These are phyloP conservation scores for Russula brevipes DNA, from an alignment of 768 basidiomycete genomes.

Conservation along the genomic window DNA sequence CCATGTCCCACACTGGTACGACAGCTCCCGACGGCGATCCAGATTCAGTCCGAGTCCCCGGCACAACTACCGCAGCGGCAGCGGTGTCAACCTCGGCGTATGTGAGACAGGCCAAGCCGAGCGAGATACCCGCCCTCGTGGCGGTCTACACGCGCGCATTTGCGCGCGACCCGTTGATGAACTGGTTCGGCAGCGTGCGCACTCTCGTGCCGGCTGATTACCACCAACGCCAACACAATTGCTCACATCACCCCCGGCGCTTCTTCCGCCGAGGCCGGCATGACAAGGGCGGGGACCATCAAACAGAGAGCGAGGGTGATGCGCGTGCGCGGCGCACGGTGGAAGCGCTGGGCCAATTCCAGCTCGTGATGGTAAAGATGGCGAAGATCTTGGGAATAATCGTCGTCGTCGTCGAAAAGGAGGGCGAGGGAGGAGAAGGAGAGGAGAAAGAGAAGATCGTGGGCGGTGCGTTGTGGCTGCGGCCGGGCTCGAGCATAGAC, in stretches of 20 bases:
- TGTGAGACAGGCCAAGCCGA: no score
- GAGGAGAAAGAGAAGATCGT: slow-evolving; percentile 23
- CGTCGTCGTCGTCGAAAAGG: slow-evolving; percentile 18
- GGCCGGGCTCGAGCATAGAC: slow-evolving; percentile 22
- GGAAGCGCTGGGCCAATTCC: slow-evolving; percentile 21
- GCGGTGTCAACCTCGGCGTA: no score
- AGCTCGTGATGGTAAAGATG: slow-evolving; percentile 19
- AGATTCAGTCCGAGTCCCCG: no score
- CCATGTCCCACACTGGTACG: no score
- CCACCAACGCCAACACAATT: background rate
- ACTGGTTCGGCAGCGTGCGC: slow-evolving; percentile 25
- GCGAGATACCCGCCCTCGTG: no score
- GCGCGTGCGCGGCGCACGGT: slow-evolving; percentile 7
- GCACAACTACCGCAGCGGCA: no score
- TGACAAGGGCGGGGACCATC: background rate
- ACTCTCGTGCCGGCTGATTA: background rate
- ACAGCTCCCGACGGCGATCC: no score
- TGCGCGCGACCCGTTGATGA: slow-evolving; percentile 25
- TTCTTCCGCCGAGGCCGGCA: background rate
- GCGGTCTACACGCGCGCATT: no score
- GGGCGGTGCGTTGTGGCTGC: slow-evolving; percentile 25
- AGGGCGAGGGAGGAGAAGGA: background rate
- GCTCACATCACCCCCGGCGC: no score
- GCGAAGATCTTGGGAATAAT: slow-evolving; percentile 15
- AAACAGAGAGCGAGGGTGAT: background rate